Evolutionary conservation across 2,329 filamentous ascomycete species (phyloP).

Genomic region (Lasiodiplodia sp.): DNA sequence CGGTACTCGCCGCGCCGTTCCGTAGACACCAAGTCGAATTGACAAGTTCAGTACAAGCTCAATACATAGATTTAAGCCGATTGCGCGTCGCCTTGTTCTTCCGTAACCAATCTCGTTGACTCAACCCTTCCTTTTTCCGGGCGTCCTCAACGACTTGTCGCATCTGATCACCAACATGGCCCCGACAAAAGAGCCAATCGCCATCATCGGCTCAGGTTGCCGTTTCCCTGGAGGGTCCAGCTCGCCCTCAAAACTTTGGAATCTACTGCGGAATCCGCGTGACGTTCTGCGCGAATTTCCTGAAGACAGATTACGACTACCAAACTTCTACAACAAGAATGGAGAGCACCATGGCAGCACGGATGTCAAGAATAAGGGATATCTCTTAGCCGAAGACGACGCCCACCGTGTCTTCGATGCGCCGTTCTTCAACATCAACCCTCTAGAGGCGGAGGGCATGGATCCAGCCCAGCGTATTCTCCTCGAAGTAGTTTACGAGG

Average conservation of each 20-base stretch:
- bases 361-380: not conserved
- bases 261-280: constrained; percentile 38
- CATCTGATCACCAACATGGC: not conserved
- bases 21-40: no score
- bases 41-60: no score
- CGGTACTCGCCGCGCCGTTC: no score
- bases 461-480: constrained; percentile 37
- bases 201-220: constrained; percentile 48
- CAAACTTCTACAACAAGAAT: constrained; percentile 34
- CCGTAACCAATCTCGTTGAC: not conserved
- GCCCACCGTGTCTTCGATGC: constrained; percentile 38
- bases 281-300: constrained; percentile 42
- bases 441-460: constrained; percentile 38
- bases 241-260: constrained; percentile 46
- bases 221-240: constrained; percentile 44
- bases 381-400: constrained; percentile 36
- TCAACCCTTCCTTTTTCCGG: not conserved
- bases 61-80: no score
- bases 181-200: constrained; percentile 36
- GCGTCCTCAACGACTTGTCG: not conserved
- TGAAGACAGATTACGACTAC: constrained; percentile 33
- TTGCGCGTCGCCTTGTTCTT: no score
- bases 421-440: constrained; percentile 42
- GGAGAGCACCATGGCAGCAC: constrained; percentile 10
- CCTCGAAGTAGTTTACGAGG: constrained; percentile 36